phyloP scores from a whole-genome alignment of 768 basidiomycete genomes.

The Termitomyces sp. region DNA sequence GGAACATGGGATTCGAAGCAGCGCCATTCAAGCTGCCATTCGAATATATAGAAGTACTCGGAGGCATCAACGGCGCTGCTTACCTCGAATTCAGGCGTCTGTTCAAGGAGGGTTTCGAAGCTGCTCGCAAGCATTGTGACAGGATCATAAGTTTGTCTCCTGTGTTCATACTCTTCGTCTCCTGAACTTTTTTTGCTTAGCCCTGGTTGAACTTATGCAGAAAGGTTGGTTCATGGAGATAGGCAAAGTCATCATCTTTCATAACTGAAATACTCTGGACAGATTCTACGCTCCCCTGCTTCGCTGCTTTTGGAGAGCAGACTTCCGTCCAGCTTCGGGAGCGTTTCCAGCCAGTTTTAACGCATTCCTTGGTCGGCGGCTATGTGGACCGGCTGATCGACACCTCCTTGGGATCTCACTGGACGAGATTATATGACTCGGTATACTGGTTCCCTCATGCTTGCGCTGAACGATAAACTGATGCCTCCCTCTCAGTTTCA shows the following conservation, averaged over 20 bases:
- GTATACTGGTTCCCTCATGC: conserved; percentile 37
- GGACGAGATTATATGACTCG: conserved; percentile 96
- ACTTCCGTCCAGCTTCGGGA: conserved; percentile 87
- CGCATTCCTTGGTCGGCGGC: conserved; percentile 79
- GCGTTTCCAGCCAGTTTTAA: conserved; percentile 89
- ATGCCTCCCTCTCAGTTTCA: conserved; percentile 58
- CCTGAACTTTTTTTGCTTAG: conserved; percentile 16
- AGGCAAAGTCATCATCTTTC: not conserved
- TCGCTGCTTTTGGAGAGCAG: conserved; percentile 85
- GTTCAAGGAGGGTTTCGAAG: conserved; percentile 92
- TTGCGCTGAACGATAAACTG: not conserved
- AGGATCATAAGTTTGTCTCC: conserved; percentile 77
- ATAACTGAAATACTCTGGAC: not conserved
- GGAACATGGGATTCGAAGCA: conserved; percentile 98
- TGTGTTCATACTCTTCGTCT: not conserved
- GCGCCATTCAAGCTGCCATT: conserved; percentile 95
- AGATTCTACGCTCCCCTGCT: conserved; percentile 93
- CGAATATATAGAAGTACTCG: conserved; percentile 95
- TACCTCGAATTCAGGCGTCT: conserved; percentile 83
- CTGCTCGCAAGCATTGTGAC: conserved; percentile 93
- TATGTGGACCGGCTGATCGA: conserved; percentile 90
- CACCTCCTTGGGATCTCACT: conserved; percentile 85
- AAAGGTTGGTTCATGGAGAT: conserved; percentile 47
- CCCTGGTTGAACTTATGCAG: conserved; percentile 95
- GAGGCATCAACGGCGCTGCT: conserved; percentile 72